Evolutionary conservation across 1,284 basidiomycete species (phyloP), one percentile per base, ranked within the genome.

Genomic region (Ganoderma lingzhi): DNA sequence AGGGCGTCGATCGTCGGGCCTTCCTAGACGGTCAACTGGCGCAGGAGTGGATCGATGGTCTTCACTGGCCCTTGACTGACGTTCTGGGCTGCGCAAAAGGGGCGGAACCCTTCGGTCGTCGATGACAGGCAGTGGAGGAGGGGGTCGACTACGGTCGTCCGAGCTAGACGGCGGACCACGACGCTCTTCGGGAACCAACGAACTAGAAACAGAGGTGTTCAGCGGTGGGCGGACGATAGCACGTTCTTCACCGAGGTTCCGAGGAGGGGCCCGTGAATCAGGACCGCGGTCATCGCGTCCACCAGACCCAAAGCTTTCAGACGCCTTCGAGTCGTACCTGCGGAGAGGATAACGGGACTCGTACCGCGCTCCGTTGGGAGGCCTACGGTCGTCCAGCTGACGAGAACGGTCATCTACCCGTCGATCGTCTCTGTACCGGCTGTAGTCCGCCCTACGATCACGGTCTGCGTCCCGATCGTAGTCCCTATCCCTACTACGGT

Each of bases 191-290:
- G 68, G 35, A n/a, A 39, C 59, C 58, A 71, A 60, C 2, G 67
- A n/a, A 14, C 68, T 37, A 17, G 66, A 14, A 51, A 51, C 67
- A 58, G 65, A 35, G 6, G 63, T 15, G 39, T 70, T 66, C 37
- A 58, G 30, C 63, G 70, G 75, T 1, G 70, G 66, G 15, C 75
- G 70, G 12, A 75, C 62, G n/a, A 77, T 75, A 1, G 77, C 70
- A 23, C 78, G 74, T 63, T 78, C 78, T 68, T 78, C 76, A 23
- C 70, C 73, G 2, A 76, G 68, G 51, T 75, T 70, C 32, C 77
- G 76, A 51, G 72, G 65, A 10, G 70, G 64, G 30, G 63, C 73
- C 8, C 71, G 76, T 44, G 70, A 62, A 53, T 72, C 73, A 39
- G 70, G 66, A 23, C 63, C 71, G 39, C 70, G 64, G 35, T 76